Conservation (phyloP, 140 eudicot genomes). For the Flaveria floridana region DNA sequence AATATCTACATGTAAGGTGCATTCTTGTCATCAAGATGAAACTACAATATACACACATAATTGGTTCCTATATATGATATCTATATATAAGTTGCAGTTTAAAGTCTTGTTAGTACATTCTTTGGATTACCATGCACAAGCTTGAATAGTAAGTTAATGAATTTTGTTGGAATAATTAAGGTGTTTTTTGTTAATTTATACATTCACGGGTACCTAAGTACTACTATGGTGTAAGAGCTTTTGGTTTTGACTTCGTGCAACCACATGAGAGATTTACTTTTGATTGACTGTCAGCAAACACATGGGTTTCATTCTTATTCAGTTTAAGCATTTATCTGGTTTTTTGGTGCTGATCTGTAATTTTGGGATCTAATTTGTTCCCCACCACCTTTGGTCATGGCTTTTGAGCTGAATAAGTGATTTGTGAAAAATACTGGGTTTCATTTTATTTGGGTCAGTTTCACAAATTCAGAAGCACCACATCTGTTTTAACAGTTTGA, state of each 20-base stretch:
- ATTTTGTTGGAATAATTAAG: not conserved
- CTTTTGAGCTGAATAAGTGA: not conserved
- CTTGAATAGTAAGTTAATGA: not conserved
- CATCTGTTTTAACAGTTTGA: not conserved
- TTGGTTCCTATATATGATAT: constrained; percentile 6
- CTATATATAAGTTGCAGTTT: constrained; percentile 9
- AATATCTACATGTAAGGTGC: constrained; percentile 1
- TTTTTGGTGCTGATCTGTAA: constrained; percentile 8
- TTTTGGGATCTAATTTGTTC: not conserved
- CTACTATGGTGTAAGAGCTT: not conserved
- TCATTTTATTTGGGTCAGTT: not conserved
- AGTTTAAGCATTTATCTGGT: not conserved
- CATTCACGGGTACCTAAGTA: not conserved
- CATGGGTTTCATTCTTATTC: constrained; percentile 12
- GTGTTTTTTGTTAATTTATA: not conserved
- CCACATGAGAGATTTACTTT: not conserved
- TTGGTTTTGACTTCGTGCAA: not conserved
- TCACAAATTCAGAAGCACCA: not conserved
- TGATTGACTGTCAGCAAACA: not conserved
- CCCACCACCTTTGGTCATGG: not conserved
- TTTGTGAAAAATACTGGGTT: not conserved
- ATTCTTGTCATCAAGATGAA: constrained; percentile 14
- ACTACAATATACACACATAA: not conserved
- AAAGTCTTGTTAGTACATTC: not conserved
- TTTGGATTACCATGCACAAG: not conserved